Base-by-base conservation (phyloP, 139 green algal species). In the Coelastrella sp. region DNA sequence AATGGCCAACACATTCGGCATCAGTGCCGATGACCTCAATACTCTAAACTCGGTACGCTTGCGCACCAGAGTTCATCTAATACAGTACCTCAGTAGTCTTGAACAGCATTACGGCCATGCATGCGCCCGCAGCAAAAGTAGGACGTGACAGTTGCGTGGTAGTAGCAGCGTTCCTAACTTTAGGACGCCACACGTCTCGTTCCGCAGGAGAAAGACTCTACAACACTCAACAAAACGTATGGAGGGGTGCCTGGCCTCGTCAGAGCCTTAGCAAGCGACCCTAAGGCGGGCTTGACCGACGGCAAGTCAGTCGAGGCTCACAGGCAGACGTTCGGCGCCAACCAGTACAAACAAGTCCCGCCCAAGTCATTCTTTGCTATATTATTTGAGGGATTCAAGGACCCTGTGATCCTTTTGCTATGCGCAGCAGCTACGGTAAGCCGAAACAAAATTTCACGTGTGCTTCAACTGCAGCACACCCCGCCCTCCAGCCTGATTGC, bases 371-470 rank as follows among this genome's bases (percentile, higher is more conserved):
- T 98, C 87, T 95, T 95, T 47, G 56, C 56, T 14, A 93, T 98
- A 61, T 90, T 97, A 47, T 93, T 94, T 57, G 91, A 95, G 61
- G 95, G 95, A 0, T 78, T 97, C 7, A 93, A 97, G 82, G 98
- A 99, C 91, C 95, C 97, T 7, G 98, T 97, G 56, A 96, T 99
- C 81, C 94, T 99, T 19, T 94, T 99, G 73, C 96, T 99, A 5
- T 97, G 98, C 84, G 73, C 92, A 2, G 97, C 95, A n/a, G 96
- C 96, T 0, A 83, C 93, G 92, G 95, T 98, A 78, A 91, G 32
- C 32, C 32, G 1, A 47, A 47, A 47, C 32, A 47, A 47, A 47
- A 47, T 47, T 47, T 47, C 32, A 47, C 32, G 32, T 47, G 32
- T 47, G 32, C 32, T 47, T 47, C 32, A 47, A 47, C 32, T 47